These are phyloP conservation scores for Chimonanthus salicifolius DNA, from an alignment of 164 flowering plant genomes.

Conservation along the genomic window DNA sequence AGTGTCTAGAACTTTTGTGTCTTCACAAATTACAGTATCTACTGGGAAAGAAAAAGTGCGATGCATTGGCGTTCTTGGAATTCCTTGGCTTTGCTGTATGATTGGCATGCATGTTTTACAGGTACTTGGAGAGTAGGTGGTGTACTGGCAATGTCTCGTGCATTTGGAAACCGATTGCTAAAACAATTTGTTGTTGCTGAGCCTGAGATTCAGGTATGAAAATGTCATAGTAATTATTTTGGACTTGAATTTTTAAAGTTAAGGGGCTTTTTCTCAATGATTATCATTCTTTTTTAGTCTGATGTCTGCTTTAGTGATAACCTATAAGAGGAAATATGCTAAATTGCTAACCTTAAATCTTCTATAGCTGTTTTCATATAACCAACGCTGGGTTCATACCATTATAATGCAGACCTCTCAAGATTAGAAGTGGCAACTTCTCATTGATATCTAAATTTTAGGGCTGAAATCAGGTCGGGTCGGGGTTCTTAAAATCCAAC, in stretches of 20 bases:
- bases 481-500: no score
- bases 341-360: no score
- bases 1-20: not conserved
- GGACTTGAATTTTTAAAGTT: not conserved
- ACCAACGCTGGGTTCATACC: no score
- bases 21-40: not conserved
- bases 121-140: conserved; percentile 99
- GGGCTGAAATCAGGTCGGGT: no score
- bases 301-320: no score
- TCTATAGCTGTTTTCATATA: no score
- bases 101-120: conserved; percentile 17
- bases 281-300: not conserved
- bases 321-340: no score
- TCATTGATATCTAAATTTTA: no score
- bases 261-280: not conserved
- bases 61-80: not conserved
- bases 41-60: not conserved
- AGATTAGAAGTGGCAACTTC: no score
- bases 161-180: conserved; percentile 93
- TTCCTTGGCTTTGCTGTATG: not conserved
- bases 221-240: not conserved
- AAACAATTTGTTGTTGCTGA: conserved; percentile 97
- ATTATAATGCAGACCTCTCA: no score
- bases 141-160: conserved; percentile 99
- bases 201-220: conserved; percentile 91